Evolutionary conservation across 495 filamentous ascomycete genomes (phyloP), one percentile per base, ranked within the genome.

Genomic region (Penicillium cinerascens): DNA sequence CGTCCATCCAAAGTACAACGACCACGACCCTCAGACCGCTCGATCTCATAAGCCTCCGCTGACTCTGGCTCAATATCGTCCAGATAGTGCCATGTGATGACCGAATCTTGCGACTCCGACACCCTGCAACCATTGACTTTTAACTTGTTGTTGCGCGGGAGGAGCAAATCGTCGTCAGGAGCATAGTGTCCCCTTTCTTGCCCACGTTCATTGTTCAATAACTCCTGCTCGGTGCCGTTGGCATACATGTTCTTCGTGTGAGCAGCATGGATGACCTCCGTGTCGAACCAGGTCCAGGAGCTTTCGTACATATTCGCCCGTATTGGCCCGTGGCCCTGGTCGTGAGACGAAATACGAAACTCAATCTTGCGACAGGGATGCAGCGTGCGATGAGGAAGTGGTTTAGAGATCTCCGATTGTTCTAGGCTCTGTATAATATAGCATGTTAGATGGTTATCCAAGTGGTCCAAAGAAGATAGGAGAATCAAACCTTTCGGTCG

Each of bases 271-370:
- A 70, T 59, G 3, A 76, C 55, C 26, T 84, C 83, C 4, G 73
- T 78, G 40, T 88, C 86, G 57, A 89, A 89, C 87, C 87, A 91
- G 0, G 86, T 88, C 63, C 68, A 87, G 0, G 84, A 85, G 13
- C 59, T 67, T 4, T 67, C 49, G 57, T 81, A 88, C n/a, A 76
- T 80, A 37, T 77, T 66, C 5, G 68, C 60, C 27, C 70, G 54
- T 13, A 38, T 6, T 0, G 47, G 20, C 0, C 66, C 57, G 4
- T 72, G 67, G 2, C 87, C 88, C 59, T 92, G 88, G 55, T 91
- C 88, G 42, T 78, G 76, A 42, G 81, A 83, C 3, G 64, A 63
- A 43, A 87, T 79, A 1, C 72, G 81, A 52, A 91, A 91, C 4
- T 86, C 71, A n/a, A 92, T 72, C 33, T 76, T 76, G 6, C 76